A percentile compares a stretch with the other conserved stretches of the same genome.
Evolutionary conservation across 192 early-diverging fungal species (phyloP).

Genomic region (Backusella tarrabulga): DNA sequence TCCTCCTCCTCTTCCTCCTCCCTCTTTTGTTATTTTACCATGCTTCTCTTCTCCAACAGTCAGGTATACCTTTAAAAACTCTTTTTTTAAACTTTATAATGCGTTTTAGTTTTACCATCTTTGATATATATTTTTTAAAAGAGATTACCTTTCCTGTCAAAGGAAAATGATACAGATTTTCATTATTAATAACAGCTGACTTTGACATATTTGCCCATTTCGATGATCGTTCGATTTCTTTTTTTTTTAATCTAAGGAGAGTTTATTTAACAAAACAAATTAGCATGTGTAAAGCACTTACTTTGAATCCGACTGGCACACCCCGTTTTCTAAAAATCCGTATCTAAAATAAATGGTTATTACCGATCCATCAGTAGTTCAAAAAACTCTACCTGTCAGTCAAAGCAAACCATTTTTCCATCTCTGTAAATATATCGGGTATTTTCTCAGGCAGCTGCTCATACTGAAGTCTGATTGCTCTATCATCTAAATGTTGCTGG

Average conservation of each 20-base stretch:
- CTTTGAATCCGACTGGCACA: not conserved
- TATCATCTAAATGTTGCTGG: not conserved
- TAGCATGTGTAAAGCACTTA: not conserved
- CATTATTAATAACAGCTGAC: not conserved
- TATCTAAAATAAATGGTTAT: conserved; percentile 21
- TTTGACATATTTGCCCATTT: conserved; percentile 40
- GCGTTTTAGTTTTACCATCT: not conserved
- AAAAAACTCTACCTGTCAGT: conserved; percentile 27
- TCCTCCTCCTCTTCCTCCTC: not conserved
- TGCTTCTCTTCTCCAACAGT: conserved; percentile 54
- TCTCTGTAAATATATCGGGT: conserved; percentile 29
- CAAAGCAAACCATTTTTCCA: conserved; percentile 40
- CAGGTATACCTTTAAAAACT: conserved; percentile 57
- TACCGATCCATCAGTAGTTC: not conserved
- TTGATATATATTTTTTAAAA: too few species aligned
- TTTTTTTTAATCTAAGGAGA: conserved; percentile 9
- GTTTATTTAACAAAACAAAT: not conserved
- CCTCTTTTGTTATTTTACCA: conserved; percentile 38
- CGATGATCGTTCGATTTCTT: conserved; percentile 30
- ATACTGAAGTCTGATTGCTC: not conserved
- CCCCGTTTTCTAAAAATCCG: conserved; percentile 32
- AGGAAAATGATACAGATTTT: conserved; percentile 26
- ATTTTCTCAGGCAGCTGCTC: conserved; percentile 13
- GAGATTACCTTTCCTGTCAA: conserved; percentile 26
- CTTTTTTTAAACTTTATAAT: conserved; percentile 43